These are phyloP conservation scores for Stemphylium beticola DNA, from an alignment of 2,329 filamentous ascomycete genomes.

Conservation along the genomic window DNA sequence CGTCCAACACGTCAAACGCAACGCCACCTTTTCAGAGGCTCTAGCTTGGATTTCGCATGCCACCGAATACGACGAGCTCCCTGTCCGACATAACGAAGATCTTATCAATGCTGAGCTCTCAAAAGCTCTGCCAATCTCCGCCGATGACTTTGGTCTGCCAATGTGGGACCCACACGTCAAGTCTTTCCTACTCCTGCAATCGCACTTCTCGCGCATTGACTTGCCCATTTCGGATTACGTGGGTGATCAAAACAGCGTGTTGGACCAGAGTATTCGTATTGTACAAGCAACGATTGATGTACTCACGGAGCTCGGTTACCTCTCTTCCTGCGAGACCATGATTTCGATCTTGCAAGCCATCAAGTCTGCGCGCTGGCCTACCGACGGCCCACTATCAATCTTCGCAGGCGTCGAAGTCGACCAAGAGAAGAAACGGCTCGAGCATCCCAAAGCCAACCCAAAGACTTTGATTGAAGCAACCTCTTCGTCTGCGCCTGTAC, in stretches of 20 bases:
- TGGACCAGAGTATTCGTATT: constrained; percentile 96
- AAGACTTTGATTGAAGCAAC: constrained; percentile 50
- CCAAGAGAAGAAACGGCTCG: constrained; percentile 52
- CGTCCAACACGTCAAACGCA: constrained; percentile 73
- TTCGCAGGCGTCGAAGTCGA: constrained; percentile 72
- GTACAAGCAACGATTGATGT: constrained; percentile 95
- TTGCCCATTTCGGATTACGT: constrained; percentile 97
- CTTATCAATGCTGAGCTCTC: constrained; percentile 93
- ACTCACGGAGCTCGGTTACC: constrained; percentile 83
- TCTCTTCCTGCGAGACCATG: constrained; percentile 80
- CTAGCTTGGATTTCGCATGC: constrained; percentile 92
- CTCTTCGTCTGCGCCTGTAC: constrained; percentile 12
- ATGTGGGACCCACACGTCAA: constrained; percentile 99
- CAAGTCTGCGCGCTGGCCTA: constrained; percentile 91
- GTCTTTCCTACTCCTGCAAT: constrained; percentile 89
- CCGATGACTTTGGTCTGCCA: constrained; percentile 71
- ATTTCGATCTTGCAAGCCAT: constrained; percentile 87
- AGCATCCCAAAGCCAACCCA: constrained; percentile 45
- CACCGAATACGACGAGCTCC: constrained; percentile 95
- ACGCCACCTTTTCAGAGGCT: constrained; percentile 79
- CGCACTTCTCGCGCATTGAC: constrained; percentile 90
- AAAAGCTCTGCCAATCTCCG: constrained; percentile 75
- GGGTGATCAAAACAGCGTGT: constrained; percentile 84
- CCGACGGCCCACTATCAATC: constrained; percentile 78
- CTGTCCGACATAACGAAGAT: constrained; percentile 97